Evolutionary conservation across 2,329 filamentous ascomycete species (phyloP), one percentile per base, ranked within the genome.

Genomic region (Monosporascus sp.): DNA sequence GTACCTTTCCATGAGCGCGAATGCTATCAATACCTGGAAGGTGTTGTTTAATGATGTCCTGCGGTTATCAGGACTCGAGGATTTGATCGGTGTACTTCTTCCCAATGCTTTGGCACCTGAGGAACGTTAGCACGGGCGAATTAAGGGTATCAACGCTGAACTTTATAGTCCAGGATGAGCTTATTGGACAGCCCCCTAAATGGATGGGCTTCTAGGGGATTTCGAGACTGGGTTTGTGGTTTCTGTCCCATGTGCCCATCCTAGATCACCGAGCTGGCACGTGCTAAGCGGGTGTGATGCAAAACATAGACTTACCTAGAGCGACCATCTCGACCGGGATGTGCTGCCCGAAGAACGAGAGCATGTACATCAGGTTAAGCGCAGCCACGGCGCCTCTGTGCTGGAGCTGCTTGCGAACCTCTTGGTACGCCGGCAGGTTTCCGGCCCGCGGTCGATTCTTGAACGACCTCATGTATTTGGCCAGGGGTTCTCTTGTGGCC

Each of bases 321-420:
- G 72, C 72, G 14, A 89, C 70, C 74, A 89, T 80, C 52, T 85
- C 84, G 22, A 88, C 82, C 0, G 86, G 86, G 5, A 88, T 74
- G 52, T 83, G 77, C 52, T 83, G 82, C 41, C 82, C 81, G 51
- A 86, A 83, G 61, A 88, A 88, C 1, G 80, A 81, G 15, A 89
- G 67, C 14, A 89, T 69, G 22, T 80, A 81, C 57, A 89, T 82
- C 37, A 89, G 67, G 60, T 87, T 87, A 48, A 86, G 67, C 0
- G 85, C 84, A 51, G 85, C 79, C 14, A 63, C 63, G 15, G 74
- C 74, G 1, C 73, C 75, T 25, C 75, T 66, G 22, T 69, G 65
- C 47, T 77, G 72, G 5, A 83, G 67, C 57, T 82, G 76, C 15
- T 79, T 74, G 18, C 72, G 67, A 8, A 82, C 76, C 9, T 72